A percentile compares a stretch with the other conserved stretches of the same genome.
Conservation (phyloP, 805 yeast species). For the Candida loeiensis region DNA sequence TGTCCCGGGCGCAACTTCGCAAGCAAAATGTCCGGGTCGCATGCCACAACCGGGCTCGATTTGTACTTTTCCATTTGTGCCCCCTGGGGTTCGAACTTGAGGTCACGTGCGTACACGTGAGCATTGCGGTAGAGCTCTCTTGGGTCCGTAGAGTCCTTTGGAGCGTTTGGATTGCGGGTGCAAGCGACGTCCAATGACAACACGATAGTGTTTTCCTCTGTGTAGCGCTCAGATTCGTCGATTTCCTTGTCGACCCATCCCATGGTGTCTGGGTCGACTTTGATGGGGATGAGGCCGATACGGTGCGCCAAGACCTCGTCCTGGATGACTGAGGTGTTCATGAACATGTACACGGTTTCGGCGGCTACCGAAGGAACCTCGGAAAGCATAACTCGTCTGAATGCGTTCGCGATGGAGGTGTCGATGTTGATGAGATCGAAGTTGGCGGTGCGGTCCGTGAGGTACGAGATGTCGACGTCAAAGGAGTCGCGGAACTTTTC, state of each 20-base stretch:
- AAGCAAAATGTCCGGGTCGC: slow-evolving; percentile 83
- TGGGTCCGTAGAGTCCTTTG: slow-evolving; percentile 74
- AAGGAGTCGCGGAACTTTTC: slow-evolving; percentile 70
- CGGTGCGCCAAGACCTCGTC: slow-evolving; percentile 97
- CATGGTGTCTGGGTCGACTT: slow-evolving; percentile 84
- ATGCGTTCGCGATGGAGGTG: slow-evolving; percentile 92
- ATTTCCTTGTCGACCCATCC: slow-evolving; percentile 72
- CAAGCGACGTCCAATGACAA: slow-evolving; percentile 78
- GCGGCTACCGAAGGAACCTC: slow-evolving; percentile 97
- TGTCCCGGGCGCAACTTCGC: slow-evolving; percentile 97
- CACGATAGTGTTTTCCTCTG: slow-evolving; percentile 87
- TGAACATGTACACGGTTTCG: slow-evolving; percentile 84
- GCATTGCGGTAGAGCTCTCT: slow-evolving; percentile 79
- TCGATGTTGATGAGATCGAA: slow-evolving; percentile 86
- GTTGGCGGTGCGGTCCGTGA: slow-evolving; percentile 68
- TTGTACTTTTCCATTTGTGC: slow-evolving; percentile 72
- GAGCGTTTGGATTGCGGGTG: slow-evolving; percentile 80
- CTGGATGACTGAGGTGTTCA: slow-evolving; percentile 94
- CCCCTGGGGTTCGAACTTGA: slow-evolving; percentile 90
- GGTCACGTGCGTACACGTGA: slow-evolving; percentile 82
- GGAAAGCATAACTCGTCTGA: slow-evolving; percentile 93
- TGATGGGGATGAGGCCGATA: slow-evolving; percentile 87
- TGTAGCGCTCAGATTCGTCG: slow-evolving; percentile 64
- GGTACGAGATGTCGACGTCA: slow-evolving; percentile 62
- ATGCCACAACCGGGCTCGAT: slow-evolving; percentile 63